Evolutionary conservation across 768 basidiomycete genomes (phyloP).

Genomic region (Pholiota molesta): DNA sequence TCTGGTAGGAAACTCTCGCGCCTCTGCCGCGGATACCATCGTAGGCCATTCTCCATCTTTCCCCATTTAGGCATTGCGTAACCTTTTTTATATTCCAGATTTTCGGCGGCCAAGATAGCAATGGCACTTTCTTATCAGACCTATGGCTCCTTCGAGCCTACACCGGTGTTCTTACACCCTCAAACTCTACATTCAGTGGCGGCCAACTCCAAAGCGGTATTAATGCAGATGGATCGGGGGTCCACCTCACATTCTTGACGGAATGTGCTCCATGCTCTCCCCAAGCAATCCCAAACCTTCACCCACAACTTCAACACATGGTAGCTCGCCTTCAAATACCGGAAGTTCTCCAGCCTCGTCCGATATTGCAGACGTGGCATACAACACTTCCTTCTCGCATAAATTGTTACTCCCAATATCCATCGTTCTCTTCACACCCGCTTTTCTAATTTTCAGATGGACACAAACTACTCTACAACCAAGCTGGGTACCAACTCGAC

Average conservation of each 20-base stretch:
- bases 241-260: slow-evolving; percentile 58
- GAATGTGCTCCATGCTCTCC: slow-evolving; percentile 50
- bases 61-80: background rate
- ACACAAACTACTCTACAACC: slow-evolving; percentile 8
- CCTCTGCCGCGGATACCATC: slow-evolving; percentile 63
- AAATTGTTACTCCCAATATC: slow-evolving; percentile 50
- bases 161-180: slow-evolving; percentile 57
- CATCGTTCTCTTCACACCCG: slow-evolving; percentile 38
- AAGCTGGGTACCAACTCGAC: slow-evolving; percentile 11
- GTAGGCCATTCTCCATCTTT: slow-evolving; percentile 30
- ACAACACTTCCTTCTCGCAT: slow-evolving; percentile 45
- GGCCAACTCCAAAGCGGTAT: slow-evolving; percentile 66
- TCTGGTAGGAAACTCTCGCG: slow-evolving; percentile 58
- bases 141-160: slow-evolving; percentile 82
- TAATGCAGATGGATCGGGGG: slow-evolving; percentile 69
- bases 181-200: slow-evolving; percentile 60
- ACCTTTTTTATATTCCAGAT: slow-evolving; percentile 35
- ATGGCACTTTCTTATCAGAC: slow-evolving; percentile 71
- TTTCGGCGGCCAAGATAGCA: slow-evolving; percentile 74
- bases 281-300: slow-evolving; percentile 10
- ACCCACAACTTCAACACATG: background rate
- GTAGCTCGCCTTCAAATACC: slow-evolving; percentile 12
- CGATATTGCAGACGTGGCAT: slow-evolving; percentile 15
- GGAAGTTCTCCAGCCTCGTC: slow-evolving; percentile 26
- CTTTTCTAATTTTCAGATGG: slow-evolving; percentile 40